Conservation (phyloP, 2,329 filamentous ascomycete genomes). For the Penicillium sp. region DNA sequence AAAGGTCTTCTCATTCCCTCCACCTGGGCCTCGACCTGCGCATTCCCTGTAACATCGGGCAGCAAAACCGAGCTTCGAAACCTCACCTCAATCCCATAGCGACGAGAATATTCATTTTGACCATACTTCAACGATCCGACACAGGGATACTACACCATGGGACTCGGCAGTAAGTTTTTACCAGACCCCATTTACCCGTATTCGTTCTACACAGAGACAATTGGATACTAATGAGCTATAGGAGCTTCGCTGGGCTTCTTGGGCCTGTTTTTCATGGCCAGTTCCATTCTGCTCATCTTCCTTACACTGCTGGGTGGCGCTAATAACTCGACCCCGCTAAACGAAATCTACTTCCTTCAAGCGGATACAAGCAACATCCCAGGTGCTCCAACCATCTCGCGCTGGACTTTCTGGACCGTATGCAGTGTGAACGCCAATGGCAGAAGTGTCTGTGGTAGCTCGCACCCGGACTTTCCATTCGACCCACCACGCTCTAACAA, state of each 20-base stretch:
- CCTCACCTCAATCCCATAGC: background rate
- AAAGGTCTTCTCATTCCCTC: background rate
- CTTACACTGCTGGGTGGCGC: slow-evolving; percentile 65
- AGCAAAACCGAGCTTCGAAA: slow-evolving; percentile 6
- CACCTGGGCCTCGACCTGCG: background rate
- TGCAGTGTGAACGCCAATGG: slow-evolving; percentile 60
- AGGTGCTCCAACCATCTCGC: slow-evolving; percentile 64
- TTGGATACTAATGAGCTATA: slow-evolving; percentile 29
- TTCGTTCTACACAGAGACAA: background rate
- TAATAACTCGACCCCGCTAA: slow-evolving; percentile 57
- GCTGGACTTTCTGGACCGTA: slow-evolving; percentile 91
- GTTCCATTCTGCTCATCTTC: slow-evolving; percentile 63
- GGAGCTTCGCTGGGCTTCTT: slow-evolving; percentile 56
- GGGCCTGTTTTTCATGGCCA: slow-evolving; percentile 63
- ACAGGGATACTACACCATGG: slow-evolving; percentile 21
- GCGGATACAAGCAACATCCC: slow-evolving; percentile 72
- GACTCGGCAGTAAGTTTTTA: slow-evolving; percentile 33
- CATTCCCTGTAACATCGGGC: slow-evolving; percentile 14
- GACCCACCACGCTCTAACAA: slow-evolving; percentile 57
- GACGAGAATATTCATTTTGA: background rate
- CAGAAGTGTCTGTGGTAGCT: slow-evolving; percentile 63
- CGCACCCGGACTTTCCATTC: slow-evolving; percentile 65
- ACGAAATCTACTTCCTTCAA: slow-evolving; percentile 81
- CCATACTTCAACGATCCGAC: background rate
- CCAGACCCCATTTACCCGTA: background rate